Evolutionary conservation across 2,329 filamentous ascomycete genomes (phyloP), one percentile per base, ranked within the genome.

Genomic region (Fusarium napiforme): DNA sequence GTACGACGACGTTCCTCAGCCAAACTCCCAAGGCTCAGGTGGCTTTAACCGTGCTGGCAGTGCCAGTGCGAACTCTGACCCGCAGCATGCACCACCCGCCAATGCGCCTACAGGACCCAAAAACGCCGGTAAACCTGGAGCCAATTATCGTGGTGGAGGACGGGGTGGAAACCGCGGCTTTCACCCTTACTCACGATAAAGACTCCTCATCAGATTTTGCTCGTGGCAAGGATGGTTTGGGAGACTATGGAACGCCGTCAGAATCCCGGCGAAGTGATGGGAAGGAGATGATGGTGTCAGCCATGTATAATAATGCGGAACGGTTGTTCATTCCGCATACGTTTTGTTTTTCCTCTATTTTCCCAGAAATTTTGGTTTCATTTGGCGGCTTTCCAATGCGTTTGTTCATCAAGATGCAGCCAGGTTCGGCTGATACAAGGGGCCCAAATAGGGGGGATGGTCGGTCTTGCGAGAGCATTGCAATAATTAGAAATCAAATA

Each of bases 1-100:
- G 95, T 98, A 98, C 82, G 96, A 98, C 80, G 96, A 98, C 81
- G 93, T 95, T 4, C 95, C 95, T 21, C 94, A 96, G 80, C 94
- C 94, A 9, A 91, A 92, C 76, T 88, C 91, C 76, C 82, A 82
- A 64, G 75, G 78, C 26, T 53, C 66, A 30, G 76, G 76, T n/a
- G 85, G 86, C 73, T 85, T 84, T 66, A 75, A 79, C 37, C 82
- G 82, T 32, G 75, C 83, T 79, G 83, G 82, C 75, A 82, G 83
- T 78, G 82, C 82, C 65, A 84, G 82, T 65, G 83, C 81, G 42
- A 83, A 81, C 57, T 80, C 83, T 45, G 80, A 83, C 49, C 83
- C 87, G 2, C 79, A 82, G 30, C 87, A 89, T 69, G 83, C 83
- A 28, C 83, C 84, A 30, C 88, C 88, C 4, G 85, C 82, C 63